Evolutionary conservation across 1,284 basidiomycete species (phyloP), one percentile per base, ranked within the genome.

Genomic region (Melampsora americana): DNA sequence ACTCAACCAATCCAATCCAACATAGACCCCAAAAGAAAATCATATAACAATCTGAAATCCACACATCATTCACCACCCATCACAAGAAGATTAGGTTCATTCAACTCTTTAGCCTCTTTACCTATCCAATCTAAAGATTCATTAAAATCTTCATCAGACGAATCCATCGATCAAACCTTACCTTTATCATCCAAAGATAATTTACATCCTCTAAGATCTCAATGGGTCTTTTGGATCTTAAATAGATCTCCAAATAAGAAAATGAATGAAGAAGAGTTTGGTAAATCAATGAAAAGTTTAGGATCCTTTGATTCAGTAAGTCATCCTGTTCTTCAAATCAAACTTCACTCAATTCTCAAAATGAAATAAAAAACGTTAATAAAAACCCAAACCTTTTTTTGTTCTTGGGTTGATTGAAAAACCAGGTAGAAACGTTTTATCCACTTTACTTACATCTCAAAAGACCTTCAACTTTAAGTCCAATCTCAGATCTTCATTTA

Each of bases 401-500:
- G 39, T 7, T 26, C 30, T 44, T 46, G 32, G 26, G 26, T 66
- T 14, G 12, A 23, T 28, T 1, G 14, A 65, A 64, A 64, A 35
- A 14, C 67, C 79, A 91, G 88, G 88, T 90, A 60, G 91, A 92
- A 83, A 90, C 90, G 46, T 92, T 90, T 83, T 92, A 91, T 90
- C 89, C 90, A 26, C 84, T 92, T 67, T 89, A 90, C 86, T 90
- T 90, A 9, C 91, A 92, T 81, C 86, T 92, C 35, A 85, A 89
- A 35, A 87, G 89, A 3, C 91, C 91, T 0, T 90, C 90, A 2
- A 85, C 85, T 9, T 85, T 92, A 35, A 85, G 87, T 28, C 90
- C 91, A 23, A 92, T 91, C 4, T 92, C 91, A 6, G 91, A 92
- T 83, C 91, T 91, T 79, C 87, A 93, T 66, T 86, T 94, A 78